Evolutionary conservation across 78 protist genomes (phyloP), one percentile per base, ranked within the genome.

Genomic region (Pigoraptor vietnamica): DNA sequence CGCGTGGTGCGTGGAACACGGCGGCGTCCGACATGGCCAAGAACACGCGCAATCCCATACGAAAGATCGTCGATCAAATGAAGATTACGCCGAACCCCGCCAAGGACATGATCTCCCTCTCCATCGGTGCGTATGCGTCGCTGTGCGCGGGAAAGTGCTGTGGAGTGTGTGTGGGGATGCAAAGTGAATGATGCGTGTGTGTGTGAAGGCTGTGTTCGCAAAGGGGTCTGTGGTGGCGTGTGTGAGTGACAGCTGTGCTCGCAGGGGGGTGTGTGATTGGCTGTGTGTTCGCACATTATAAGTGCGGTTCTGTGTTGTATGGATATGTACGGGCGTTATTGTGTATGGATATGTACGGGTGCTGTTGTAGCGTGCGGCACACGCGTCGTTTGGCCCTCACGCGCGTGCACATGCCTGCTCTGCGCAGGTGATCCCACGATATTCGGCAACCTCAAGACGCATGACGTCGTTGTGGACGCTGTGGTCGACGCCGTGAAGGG

Each of bases 391-490:
- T n/a, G n/a, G n/a, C n/a, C n/a, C n/a, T n/a, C n/a, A n/a, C n/a
- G n/a, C n/a, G n/a, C n/a, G n/a, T n/a, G n/a, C n/a, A n/a, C n/a
- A n/a, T n/a, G n/a, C n/a, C n/a, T n/a, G n/a, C n/a, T 34, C 23
- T 39, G 9, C 40, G 33, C 39, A 83, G 93, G 96, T 86, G 99
- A 97, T 84, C 99, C 99, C 32, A 95, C 97, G 55, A 95, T 96
- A 0, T 96, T 92, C 79, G 99, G 98, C 79, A 97, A 97, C 87
- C 86, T 97, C 0, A 67, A 29, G 25, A 86, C 93, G n/a, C 84
- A 87, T 33, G 90, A 84, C 21, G 35, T 25, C 35, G 94, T 90
- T 36, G 39, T 39, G 39, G 92, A 94, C 23, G 40, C 86, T 23
- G 40, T 95, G 33, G 37, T 56, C 39, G 92, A 90, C 29, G 86